phyloP scores from a whole-genome alignment of 306 rosid genomes.

The Medicago lupulina region DNA sequence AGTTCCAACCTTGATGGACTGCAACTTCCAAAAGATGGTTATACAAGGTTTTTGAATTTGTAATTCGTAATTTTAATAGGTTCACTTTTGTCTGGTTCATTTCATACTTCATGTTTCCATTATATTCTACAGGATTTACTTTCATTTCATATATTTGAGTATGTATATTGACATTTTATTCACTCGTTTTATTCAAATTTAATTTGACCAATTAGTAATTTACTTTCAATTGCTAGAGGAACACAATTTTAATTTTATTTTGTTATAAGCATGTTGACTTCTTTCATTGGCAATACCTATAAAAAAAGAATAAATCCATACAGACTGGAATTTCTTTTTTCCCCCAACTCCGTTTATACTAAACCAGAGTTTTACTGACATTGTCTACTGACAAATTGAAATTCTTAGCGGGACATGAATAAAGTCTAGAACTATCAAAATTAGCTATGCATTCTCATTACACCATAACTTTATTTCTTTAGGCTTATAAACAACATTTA shows the following conservation, averaged over 20 bases:
- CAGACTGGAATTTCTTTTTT: no score
- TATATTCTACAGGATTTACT: constrained; percentile 35
- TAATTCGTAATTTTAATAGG: constrained; percentile 8
- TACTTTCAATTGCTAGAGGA: constrained; percentile 23
- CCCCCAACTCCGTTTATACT: no score
- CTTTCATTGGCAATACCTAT: neutral
- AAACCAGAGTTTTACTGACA: no score
- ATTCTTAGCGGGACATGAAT: neutral
- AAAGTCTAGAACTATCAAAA: neutral
- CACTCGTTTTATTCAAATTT: constrained; percentile 4
- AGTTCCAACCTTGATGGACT: constrained; percentile 45
- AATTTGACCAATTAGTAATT: neutral
- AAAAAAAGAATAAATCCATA: no score
- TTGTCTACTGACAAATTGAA: neutral
- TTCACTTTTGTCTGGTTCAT: constrained; percentile 36
- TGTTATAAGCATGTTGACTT: neutral
- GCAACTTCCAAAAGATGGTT: constrained; percentile 40
- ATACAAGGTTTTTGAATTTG: constrained; percentile 36
- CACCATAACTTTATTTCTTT: neutral
- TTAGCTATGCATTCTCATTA: constrained; percentile 1
- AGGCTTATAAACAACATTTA: constrained; percentile 6
- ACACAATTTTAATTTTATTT: constrained; percentile 3
- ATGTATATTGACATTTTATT: constrained; percentile 35
- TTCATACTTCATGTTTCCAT: constrained; percentile 11
- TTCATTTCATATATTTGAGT: constrained; percentile 31